Base-by-base conservation (phyloP, 2,329 filamentous ascomycete species). In the Fusarium euwallaceae region DNA sequence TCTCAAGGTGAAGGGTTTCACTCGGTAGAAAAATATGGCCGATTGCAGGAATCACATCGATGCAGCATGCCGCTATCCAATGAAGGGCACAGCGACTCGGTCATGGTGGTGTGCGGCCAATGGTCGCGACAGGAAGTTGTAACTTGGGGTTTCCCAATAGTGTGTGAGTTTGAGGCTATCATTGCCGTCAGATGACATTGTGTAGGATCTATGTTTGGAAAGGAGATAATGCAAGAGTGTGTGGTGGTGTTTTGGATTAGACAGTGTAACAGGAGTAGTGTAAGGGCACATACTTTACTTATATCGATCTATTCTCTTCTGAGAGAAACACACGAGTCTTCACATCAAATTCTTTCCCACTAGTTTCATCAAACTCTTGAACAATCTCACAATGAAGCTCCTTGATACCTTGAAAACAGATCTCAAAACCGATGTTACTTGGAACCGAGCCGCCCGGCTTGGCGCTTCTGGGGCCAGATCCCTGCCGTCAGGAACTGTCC, bases 401-500 rank as follows among this genome's bases (percentile, higher is more conserved):
- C 53, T 78, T 16, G 77, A 78, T 4, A 74, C 64, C 10, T 59
- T 64, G 16, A 76, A 70, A 4, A 64, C 72, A 9, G 77, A 78
- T 36, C 4, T 78, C 29, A 61, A 48, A 24, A 72, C 51, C 29
- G 77, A 78, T 61, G 72, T 69, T n/a, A 78, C 70, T 55, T 78
- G 77, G 77, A 78, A 78, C 61, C 64, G 76, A 59, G 74, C 43
- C 39, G 75, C 66, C 29, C 65, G 69, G 22, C 59, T 78, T 12
- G 62, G 70, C 6, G 72, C 37, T 14, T 64, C 71, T 4, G 75
- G 81, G n/a, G 75, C 74, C 11, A 53, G 64, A n/a, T 71, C 74
- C 0, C 72, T 91, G 0, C 90, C 91, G 0, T 86, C 86, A 4
- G 88, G 86, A 10, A 82, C 89, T 2, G 84, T 80, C 6, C 86